Evolutionary conservation across 2,329 filamentous ascomycete species (phyloP).

Genomic region (Penicillium sp.): DNA sequence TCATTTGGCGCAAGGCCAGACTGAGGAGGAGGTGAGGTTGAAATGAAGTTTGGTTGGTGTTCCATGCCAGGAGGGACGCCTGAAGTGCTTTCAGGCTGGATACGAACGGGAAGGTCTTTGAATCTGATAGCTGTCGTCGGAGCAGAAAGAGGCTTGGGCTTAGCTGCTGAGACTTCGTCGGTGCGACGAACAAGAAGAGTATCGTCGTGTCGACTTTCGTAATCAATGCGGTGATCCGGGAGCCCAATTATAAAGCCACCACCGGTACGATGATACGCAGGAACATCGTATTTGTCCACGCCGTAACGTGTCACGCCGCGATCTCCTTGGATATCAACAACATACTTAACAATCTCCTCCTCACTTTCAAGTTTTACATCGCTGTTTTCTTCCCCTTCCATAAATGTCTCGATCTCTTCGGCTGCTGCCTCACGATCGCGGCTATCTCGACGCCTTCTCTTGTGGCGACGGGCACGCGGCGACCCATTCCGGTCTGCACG

Average conservation of each 20-base stretch:
- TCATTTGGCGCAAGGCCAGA: slow-evolving; percentile 4
- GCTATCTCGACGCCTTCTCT: neutral
- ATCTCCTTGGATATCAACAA: slow-evolving; percentile 75
- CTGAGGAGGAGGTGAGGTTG: neutral
- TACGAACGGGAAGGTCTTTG: neutral
- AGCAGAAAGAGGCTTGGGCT: neutral
- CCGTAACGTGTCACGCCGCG: slow-evolving; percentile 72
- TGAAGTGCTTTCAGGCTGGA: neutral
- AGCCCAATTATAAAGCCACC: slow-evolving; percentile 70
- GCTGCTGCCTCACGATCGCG: no score
- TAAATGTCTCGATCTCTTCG: neutral
- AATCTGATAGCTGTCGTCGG: neutral
- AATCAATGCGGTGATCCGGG: slow-evolving; percentile 63
- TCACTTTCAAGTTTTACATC: neutral
- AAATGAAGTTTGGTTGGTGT: neutral
- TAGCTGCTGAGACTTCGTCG: neutral
- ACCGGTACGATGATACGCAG: slow-evolving; percentile 68
- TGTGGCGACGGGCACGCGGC: neutral
- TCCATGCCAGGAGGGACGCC: neutral
- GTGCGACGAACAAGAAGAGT: slow-evolving; percentile 35
- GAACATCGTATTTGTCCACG: slow-evolving; percentile 68
- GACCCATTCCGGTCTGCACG: neutral
- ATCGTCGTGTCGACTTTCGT: slow-evolving; percentile 51
- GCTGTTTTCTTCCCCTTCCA: neutral
- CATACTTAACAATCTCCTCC: slow-evolving; percentile 41